Evolutionary conservation across 306 rosid species (phyloP).

Genomic region (Clitoria ternatea): DNA sequence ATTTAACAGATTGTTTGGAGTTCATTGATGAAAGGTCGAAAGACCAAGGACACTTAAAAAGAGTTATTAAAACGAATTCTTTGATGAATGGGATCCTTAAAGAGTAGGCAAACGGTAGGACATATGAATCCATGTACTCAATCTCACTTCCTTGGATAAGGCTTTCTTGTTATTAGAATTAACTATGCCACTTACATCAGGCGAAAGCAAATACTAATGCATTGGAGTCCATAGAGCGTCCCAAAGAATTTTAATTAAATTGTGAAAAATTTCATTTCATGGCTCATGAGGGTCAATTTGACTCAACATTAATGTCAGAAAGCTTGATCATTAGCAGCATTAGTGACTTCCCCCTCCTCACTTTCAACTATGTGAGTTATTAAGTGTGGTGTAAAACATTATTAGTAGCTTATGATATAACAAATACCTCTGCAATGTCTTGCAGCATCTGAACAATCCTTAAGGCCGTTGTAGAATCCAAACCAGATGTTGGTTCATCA

Average conservation of each 20-base stretch:
- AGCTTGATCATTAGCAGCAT: background rate
- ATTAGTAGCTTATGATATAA: background rate
- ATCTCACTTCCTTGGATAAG: too few species aligned
- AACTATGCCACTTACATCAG: background rate
- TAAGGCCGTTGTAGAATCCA: constrained; percentile 96
- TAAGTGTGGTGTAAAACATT: background rate
- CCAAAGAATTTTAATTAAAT: background rate
- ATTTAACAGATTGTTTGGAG: too few species aligned
- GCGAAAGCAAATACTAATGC: background rate
- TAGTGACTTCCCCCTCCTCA: background rate
- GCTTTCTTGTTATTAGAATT: too few species aligned
- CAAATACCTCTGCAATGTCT: constrained; percentile 84
- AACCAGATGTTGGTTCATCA: constrained; percentile 98
- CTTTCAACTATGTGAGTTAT: background rate
- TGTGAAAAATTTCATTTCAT: background rate
- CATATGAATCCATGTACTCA: too few species aligned
- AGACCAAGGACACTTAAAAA: too few species aligned
- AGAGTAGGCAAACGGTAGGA: too few species aligned
- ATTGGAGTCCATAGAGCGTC: background rate
- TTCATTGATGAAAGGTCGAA: too few species aligned
- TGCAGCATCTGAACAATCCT: constrained; percentile 91
- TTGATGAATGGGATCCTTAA: too few species aligned
- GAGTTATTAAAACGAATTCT: too few species aligned
- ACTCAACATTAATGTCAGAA: background rate
- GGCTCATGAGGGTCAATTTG: background rate